Evolutionary conservation across 2,329 filamentous ascomycete species (phyloP), one percentile per base, ranked within the genome.

Genomic region (Trichoderma hamatum): DNA sequence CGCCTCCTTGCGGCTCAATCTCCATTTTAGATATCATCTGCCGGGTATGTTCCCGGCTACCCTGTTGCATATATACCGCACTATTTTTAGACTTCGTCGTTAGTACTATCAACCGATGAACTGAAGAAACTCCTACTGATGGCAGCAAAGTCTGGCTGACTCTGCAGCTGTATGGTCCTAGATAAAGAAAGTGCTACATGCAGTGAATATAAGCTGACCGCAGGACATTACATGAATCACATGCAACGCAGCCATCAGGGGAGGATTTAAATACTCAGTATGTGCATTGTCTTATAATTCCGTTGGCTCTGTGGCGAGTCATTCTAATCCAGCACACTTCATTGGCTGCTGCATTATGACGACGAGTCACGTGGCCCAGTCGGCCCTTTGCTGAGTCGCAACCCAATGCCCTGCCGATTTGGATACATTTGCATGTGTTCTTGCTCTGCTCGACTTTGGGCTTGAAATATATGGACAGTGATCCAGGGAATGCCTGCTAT

Each of bases 11-110:
- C 0, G 10, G 11, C 21, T 24, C 9, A 4, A n/a, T 46, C 49
- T 30, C 11, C 16, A 30, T 19, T 46, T 24, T 6, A 46, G 19
- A n/a, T 19, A 26, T 16, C n/a, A 11, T 16, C 19, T 49, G 32
- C 32, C 34, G 54, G 3, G 19, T 6, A 43, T 10, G 7, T 9
- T 56, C 24, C 24, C 24, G 32, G 36, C 62, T 66, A 66, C 62
- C 52, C 62, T 65, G 55, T 30, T 32, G 36, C 55, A 24, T 16
- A n/a, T n/a, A 43, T 19, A 7, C 39, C 39, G 39, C 11, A 19
- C 62, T 65, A 43, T 28, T 55, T 65, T 65, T 55, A 54, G 49
- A 46, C n/a, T 19, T 55, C 34, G 49, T 39, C 49, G 54, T 64
- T 55, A 24, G 46, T 43, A 43, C 39, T 43, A 43, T 43, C 39